Percentiles rank a stretch among this genome's conserved stretches.
Evolutionary conservation across 768 basidiomycete genomes (phyloP).

Genomic region (Kondoa malvinella): DNA sequence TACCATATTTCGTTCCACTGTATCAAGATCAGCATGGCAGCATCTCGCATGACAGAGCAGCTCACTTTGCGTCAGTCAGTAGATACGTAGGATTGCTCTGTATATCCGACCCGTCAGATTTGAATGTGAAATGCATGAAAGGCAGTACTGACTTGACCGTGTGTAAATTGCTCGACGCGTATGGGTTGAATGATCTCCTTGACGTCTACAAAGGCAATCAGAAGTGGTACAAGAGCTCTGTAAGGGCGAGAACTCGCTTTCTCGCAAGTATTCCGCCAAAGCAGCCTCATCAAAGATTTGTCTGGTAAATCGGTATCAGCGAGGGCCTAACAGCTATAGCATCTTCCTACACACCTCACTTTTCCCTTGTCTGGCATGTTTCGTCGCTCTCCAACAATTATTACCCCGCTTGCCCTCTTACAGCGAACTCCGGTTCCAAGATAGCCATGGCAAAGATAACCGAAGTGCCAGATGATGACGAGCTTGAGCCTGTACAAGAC

Average conservation of each 20-base stretch:
- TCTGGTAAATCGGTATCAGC: not conserved
- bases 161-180: not conserved
- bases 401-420: not conserved
- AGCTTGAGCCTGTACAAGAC: too few relatives aligned
- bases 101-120: too few relatives aligned
- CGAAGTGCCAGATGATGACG: not conserved
- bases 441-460: too few relatives aligned
- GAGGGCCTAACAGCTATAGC: too few relatives aligned
- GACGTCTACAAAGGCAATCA: not conserved
- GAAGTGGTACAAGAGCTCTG: not conserved
- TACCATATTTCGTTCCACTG: slow-evolving; percentile 11
- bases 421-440: too few relatives aligned
- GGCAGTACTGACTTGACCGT: not conserved
- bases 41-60: not conserved
- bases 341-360: not conserved
- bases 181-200: not conserved
- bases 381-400: not conserved
- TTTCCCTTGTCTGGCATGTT: not conserved
- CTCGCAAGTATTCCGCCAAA: not conserved
- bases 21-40: not conserved
- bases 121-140: too few relatives aligned
- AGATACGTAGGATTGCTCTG: slow-evolving; percentile 77
- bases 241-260: not conserved
- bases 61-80: slow-evolving; percentile 53
- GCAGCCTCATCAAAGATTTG: not conserved